Base-by-base conservation (phyloP, 495 filamentous ascomycete species). In the Trichoderma asperelloides region DNA sequence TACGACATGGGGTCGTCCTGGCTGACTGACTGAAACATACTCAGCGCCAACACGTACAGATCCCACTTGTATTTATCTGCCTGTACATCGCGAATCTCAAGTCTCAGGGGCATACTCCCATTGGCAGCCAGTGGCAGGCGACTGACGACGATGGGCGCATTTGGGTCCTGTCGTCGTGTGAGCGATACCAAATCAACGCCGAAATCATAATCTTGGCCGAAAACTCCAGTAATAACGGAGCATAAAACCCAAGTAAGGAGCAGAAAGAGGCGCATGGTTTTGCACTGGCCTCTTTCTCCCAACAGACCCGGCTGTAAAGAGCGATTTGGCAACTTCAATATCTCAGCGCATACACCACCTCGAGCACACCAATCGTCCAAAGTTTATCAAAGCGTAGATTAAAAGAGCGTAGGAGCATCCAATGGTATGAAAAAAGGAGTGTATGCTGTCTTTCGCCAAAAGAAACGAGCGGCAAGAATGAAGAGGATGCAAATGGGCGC, bases 151-250 rank as follows among this genome's bases (percentile, higher is more conserved):
- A 37, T 43, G 25, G 65, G 45, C 39, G 28, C 27, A 25, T 25
- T 23, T 16, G 28, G 12, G 39, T 40, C 51, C 28, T 30, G 37
- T 57, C 65, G 37, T 9, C 43, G 65, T 4, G 62, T 39, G 33
- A 64, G 28, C 88, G 71, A 73, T 84, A 89, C 64, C 88, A 71
- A 65, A 81, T 88, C 84, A 83, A 88, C 68, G 23, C 62, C 62
- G 25, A 64, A 64, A 4, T 64, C 33, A 30, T 64, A 64, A 27
- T 39, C 33, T 16, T 64, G 16, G n/a, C 18, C 33, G 18, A 33
- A 25, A 5, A 40, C 33, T 21, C 11, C 12, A 43, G 33, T 3
- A 2, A 40, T 3, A 4, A 43, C 3, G 33, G 33, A 64, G 18
- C 13, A 1, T 6, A 43, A 13, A 33, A n/a, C 62, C 33, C 62